Conservation (phyloP, 441 rosid genomes). For the Gossypium schwendimanii region DNA sequence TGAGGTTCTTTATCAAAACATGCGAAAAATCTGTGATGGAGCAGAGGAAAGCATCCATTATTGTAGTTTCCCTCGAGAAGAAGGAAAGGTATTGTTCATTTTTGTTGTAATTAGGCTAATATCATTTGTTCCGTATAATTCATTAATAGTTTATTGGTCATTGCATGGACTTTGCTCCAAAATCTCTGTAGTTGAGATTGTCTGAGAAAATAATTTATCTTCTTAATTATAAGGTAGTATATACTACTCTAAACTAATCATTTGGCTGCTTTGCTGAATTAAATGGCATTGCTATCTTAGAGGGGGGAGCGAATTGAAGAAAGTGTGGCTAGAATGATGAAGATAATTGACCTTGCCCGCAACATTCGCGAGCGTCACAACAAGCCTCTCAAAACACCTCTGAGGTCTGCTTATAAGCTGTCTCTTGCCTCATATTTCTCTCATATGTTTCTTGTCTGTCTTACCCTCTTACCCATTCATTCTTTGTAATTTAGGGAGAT, state of each 20-base stretch:
- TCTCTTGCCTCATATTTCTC: not conserved
- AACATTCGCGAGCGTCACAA: constrained; percentile 93
- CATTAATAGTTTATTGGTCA: not conserved
- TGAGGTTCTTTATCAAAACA: constrained; percentile 86
- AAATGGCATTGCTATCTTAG: constrained; percentile 33
- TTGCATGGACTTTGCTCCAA: not conserved
- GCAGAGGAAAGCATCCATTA: constrained; percentile 92
- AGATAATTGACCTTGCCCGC: constrained; percentile 89
- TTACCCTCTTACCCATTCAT: not conserved
- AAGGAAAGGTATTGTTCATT: constrained; percentile 58
- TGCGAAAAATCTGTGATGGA: constrained; percentile 63
- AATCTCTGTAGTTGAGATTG: not conserved
- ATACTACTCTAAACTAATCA: not conserved
- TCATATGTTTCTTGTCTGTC: not conserved
- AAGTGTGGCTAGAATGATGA: constrained; percentile 95
- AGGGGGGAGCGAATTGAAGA: constrained; percentile 77
- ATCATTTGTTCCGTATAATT: not conserved
- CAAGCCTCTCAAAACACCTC: constrained; percentile 89
- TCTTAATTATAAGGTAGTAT: not conserved
- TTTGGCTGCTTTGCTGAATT: constrained; percentile 2
- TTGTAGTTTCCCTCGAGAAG: constrained; percentile 73
- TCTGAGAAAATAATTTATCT: not conserved
- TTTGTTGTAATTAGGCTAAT: not conserved
- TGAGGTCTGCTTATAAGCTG: constrained; percentile 44
- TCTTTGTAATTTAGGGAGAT: constrained; percentile 62